These are phyloP conservation scores for Penicillium paradoxum DNA, from an alignment of 495 filamentous ascomycete genomes.

Conservation along the genomic window DNA sequence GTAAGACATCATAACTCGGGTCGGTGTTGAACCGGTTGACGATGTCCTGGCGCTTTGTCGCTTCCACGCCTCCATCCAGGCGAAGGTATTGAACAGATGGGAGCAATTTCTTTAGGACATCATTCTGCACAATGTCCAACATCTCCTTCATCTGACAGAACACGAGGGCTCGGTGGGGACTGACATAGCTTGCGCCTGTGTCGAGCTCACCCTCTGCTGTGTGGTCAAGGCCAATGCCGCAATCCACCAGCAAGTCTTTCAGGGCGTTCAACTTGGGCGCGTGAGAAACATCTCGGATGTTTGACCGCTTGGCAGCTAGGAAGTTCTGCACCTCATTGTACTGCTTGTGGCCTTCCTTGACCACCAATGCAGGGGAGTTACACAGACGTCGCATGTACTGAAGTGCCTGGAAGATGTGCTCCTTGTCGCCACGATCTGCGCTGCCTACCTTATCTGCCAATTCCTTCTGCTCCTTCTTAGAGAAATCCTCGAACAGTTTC, in stretches of 20 bases:
- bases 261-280: slow-evolving; percentile 90
- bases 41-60: slow-evolving; percentile 85
- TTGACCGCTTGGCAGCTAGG: slow-evolving; percentile 62
- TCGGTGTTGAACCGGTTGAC: slow-evolving; percentile 98
- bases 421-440: slow-evolving; percentile 83
- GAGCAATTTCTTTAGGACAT: slow-evolving; percentile 78
- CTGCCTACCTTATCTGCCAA: slow-evolving; percentile 71
- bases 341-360: slow-evolving; percentile 88
- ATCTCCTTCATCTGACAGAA: slow-evolving; percentile 99
- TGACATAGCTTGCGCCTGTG: slow-evolving; percentile 74
- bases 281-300: slow-evolving; percentile 76
- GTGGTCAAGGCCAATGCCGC: slow-evolving; percentile 75
- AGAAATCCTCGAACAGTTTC: slow-evolving; percentile 94
- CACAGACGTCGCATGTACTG: slow-evolving; percentile 99
- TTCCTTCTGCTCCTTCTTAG: slow-evolving; percentile 81
- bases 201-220: slow-evolving; percentile 53
- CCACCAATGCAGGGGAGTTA: slow-evolving; percentile 92
- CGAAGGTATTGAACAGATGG: slow-evolving; percentile 85
- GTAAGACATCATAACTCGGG: slow-evolving; percentile 86
- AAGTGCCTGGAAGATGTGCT: slow-evolving; percentile 97
- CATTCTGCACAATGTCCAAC: slow-evolving; percentile 95
- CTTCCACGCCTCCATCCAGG: slow-evolving; percentile 86
- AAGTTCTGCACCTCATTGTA: slow-evolving; percentile 77
- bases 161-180: slow-evolving; percentile 88
- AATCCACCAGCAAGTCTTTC: slow-evolving; percentile 85